phyloP scores from a whole-genome alignment of 176 grass and related monocot genomes.

The Bothriochloa decipiens region DNA sequence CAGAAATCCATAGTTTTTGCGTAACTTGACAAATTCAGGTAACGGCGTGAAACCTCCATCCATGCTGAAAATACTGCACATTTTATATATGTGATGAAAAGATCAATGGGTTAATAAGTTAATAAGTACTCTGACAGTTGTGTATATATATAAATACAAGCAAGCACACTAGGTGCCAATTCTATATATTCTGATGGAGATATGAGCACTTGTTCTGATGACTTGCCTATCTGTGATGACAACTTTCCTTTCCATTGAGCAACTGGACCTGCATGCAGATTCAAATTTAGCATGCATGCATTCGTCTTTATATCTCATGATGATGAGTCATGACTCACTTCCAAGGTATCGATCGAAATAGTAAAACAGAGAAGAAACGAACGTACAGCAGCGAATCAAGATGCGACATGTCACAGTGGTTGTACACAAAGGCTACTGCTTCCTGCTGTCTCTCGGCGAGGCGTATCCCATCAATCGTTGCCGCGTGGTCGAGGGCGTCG shows the following conservation, averaged over 20 bases:
- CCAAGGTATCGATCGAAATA: too few species aligned
- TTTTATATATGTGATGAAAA: background rate
- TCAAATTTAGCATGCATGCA: too few species aligned
- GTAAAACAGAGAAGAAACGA: too few species aligned
- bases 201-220: constrained; percentile 25
- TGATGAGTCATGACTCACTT: too few species aligned
- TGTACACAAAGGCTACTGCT: constrained; percentile 72
- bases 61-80: constrained; percentile 91
- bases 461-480: constrained; percentile 77
- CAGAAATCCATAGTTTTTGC: constrained; percentile 73
- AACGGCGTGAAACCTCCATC: constrained; percentile 88
- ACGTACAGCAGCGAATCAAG: background rate
- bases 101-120: too few species aligned
- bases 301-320: too few species aligned
- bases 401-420: background rate
- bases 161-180: too few species aligned
- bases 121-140: background rate
- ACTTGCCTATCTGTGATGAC: background rate
- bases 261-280: background rate
- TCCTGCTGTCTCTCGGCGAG: constrained; percentile 59
- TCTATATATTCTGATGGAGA: too few species aligned
- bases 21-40: constrained; percentile 63
- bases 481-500: constrained; percentile 77
- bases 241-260: background rate
- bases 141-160: too few species aligned